Evolutionary conservation across 176 grass and related monocot genomes (phyloP), one percentile per base, ranked within the genome.

Genomic region (Raddia guianensis): DNA sequence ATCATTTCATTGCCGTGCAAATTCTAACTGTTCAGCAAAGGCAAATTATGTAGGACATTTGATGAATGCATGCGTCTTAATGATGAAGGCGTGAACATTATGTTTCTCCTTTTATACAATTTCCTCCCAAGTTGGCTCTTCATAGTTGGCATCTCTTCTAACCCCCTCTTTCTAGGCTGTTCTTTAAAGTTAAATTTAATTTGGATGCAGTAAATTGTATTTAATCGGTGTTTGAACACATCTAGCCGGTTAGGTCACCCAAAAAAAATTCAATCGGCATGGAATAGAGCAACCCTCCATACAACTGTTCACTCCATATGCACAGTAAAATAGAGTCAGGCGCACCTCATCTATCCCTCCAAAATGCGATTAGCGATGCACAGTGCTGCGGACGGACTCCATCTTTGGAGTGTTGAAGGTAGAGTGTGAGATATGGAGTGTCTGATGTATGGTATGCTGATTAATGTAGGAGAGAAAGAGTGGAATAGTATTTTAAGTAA

Each of bases 1-100:
- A 46, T 68, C 65, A 46, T 68, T 44, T 18, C n/a, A 45, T 46
- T 68, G 8, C 4, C 4, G 4, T 11, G 43, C 8, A 68, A 68
- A 47, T 19, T 47, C 16, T 47, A 42, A 20, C 42, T 68, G 8
- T 47, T 45, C 46, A 18, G 42, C 9, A 68, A 19, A 68, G 16
- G 64, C 16, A 45, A 46, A 46, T 68, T 46, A 20, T 47, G 42
- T 20, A n/a, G 43, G n/a, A 9, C 20, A 4, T 68, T 68, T 1
- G 66, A 20, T 68, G 18, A 9, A 34, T 46, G 66, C 66, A 46
- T 68, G 42, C 43, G 12, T 20, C 18, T 6, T 46, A 18, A 68
- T 68, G 66, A 68, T 20, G 43, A 45, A 45, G 18, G 56, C 45
- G 66, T 21, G 43, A 68, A 19, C 43, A 70, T 70, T 49, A 70